phyloP scores from a whole-genome alignment of 140 eudicot genomes.

The Eryngium alpinum region DNA sequence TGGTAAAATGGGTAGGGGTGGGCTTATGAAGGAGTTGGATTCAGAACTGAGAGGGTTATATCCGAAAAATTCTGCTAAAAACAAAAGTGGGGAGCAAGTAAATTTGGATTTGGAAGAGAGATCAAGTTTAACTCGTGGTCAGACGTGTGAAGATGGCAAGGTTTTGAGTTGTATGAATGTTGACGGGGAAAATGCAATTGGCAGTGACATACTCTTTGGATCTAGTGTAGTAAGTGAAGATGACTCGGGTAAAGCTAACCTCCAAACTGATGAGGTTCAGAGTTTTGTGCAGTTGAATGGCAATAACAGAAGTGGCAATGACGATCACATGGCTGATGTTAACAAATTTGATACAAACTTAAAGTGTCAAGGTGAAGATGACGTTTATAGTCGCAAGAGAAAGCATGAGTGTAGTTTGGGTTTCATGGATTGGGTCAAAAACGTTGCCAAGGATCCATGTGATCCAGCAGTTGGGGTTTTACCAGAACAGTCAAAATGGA shows the following conservation, averaged over 20 bases:
- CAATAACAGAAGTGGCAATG: constrained; percentile 21
- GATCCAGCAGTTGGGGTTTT: constrained; percentile 41
- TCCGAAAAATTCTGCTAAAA: constrained; percentile 20
- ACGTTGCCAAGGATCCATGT: constrained; percentile 64
- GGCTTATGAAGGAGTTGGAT: constrained; percentile 28
- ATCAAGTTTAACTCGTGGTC: neutral
- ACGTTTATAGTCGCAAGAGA: constrained; percentile 35
- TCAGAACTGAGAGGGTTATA: constrained; percentile 30
- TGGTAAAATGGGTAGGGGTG: neutral
- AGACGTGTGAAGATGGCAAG: neutral
- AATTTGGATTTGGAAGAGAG: constrained; percentile 15
- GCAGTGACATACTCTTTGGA: neutral
- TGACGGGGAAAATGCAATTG: neutral
- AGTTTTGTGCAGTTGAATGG: constrained; percentile 23
- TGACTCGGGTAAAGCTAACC: neutral
- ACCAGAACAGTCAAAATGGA: constrained; percentile 68
- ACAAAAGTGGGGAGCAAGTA: constrained; percentile 19
- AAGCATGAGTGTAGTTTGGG: constrained; percentile 38
- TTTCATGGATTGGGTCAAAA: constrained; percentile 52
- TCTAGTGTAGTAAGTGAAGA: constrained; percentile 3
- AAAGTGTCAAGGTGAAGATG: constrained; percentile 5
- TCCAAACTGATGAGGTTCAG: constrained; percentile 7
- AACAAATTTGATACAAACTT: constrained; percentile 18
- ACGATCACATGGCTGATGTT: neutral
- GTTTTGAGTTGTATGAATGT: neutral